A percentile compares a stretch with the other conserved stretches of the same genome.
Evolutionary conservation across 1,284 basidiomycete genomes (phyloP).

Genomic region (Trichosporon sp.): DNA sequence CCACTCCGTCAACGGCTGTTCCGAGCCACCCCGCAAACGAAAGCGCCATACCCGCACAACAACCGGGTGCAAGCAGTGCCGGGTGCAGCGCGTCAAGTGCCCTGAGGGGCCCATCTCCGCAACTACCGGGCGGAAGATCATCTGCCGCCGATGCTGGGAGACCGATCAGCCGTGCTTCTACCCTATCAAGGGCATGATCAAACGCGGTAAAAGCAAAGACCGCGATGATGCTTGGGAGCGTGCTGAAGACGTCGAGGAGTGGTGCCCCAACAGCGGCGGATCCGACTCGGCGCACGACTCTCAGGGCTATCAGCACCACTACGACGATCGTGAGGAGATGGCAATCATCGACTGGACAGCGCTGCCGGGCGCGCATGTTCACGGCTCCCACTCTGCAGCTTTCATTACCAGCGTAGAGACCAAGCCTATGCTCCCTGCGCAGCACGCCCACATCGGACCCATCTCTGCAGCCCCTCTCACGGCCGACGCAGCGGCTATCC

Average conservation of each 20-base stretch:
- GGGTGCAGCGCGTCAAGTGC: conserved; percentile 20
- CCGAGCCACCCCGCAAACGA: conserved; percentile 5
- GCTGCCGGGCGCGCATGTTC: not conserved
- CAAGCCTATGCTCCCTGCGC: not conserved
- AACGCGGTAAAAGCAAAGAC: conserved; percentile 10
- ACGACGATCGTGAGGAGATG: not conserved
- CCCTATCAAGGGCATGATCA: conserved; percentile 12
- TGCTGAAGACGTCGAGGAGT: conserved; percentile 12
- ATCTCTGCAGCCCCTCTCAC: not conserved
- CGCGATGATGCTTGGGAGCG: conserved; percentile 11
- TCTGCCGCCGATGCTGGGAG: conserved; percentile 21
- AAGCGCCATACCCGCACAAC: conserved; percentile 14
- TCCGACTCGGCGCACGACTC: not conserved
- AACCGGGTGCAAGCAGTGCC: conserved; percentile 19
- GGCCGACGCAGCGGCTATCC: not conserved
- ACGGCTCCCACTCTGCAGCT: not conserved
- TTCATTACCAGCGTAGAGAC: not conserved
- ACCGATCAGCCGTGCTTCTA: conserved; percentile 19
- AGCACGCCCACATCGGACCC: not conserved
- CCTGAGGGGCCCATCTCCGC: conserved; percentile 11
- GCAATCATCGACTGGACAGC: not conserved
- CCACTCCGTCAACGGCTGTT: not conserved
- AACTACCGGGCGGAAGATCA: conserved; percentile 11
- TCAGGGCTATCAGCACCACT: not conserved
- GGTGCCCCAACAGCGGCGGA: conserved; percentile 1